Evolutionary conservation across 257 asterid species (phyloP).

Genomic region (Mentha longifolia): DNA sequence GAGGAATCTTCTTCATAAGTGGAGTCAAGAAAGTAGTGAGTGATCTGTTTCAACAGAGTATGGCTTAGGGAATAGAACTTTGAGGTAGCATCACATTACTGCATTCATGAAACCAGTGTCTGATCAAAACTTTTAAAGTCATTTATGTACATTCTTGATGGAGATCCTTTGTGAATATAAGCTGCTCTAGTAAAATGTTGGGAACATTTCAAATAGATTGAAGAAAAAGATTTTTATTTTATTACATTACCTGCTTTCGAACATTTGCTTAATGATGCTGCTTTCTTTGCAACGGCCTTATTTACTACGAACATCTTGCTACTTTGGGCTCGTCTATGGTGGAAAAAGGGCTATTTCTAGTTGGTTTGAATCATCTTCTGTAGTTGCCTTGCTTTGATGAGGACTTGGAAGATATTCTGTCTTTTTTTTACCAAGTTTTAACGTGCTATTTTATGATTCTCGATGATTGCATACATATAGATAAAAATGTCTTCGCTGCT

Average conservation of each 20-base stretch:
- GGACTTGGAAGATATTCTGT: too few relatives aligned
- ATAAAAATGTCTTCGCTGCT: too few relatives aligned
- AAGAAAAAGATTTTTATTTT: too few relatives aligned
- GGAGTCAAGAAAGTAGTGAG: too few relatives aligned
- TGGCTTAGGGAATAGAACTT: slow-evolving; percentile 28
- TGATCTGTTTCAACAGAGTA: neutral
- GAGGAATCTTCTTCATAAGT: too few relatives aligned
- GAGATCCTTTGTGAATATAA: slow-evolving; percentile 50
- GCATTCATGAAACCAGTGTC: slow-evolving; percentile 39
- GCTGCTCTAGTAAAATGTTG: slow-evolving; percentile 10
- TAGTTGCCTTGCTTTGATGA: too few relatives aligned
- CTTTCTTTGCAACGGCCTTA: too few relatives aligned
- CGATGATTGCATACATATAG: too few relatives aligned
- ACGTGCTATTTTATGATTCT: too few relatives aligned
- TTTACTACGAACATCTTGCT: neutral
- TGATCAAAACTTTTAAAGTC: slow-evolving; percentile 14
- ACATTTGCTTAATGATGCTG: neutral
- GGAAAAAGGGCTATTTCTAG: too few relatives aligned
- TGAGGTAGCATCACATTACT: slow-evolving; percentile 38
- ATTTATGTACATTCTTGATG: slow-evolving; percentile 43
- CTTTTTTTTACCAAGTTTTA: too few relatives aligned
- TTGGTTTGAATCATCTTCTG: too few relatives aligned
- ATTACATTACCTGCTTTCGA: neutral
- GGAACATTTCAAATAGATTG: slow-evolving; percentile 1
- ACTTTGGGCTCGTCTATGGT: neutral